Conservation (phyloP, 2,329 filamentous ascomycete species). For the Aspergillus sp. region DNA sequence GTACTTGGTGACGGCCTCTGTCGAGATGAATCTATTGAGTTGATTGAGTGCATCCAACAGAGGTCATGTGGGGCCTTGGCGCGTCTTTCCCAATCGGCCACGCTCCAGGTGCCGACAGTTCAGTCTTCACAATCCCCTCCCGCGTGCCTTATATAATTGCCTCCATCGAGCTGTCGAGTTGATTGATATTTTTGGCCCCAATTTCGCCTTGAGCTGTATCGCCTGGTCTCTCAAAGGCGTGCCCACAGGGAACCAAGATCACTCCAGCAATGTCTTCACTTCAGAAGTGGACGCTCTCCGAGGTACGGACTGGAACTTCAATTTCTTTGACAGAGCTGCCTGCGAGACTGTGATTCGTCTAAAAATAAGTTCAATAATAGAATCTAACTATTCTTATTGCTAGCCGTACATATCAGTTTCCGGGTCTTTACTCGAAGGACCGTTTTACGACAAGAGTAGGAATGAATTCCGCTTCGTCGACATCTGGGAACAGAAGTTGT, state of each 20-base stretch:
- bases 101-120: not conserved
- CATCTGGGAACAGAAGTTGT: slow-evolving; percentile 73
- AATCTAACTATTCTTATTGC: slow-evolving; percentile 13
- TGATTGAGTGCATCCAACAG: not conserved
- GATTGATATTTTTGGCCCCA: not conserved
- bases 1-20: no score
- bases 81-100: slow-evolving; percentile 4
- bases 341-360: not conserved
- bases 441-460: slow-evolving; percentile 37
- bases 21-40: not conserved
- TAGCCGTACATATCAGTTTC: slow-evolving; percentile 41
- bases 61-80: slow-evolving; percentile 5
- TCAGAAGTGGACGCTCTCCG: slow-evolving; percentile 49
- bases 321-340: not conserved
- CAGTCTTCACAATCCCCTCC: not conserved
- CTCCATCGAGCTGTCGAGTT: not conserved
- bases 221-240: not conserved
- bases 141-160: not conserved
- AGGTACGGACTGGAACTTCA: slow-evolving; percentile 30
- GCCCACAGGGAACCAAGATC: not conserved
- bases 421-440: slow-evolving; percentile 43
- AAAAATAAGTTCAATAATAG: not conserved
- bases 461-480: slow-evolving; percentile 56
- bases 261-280: slow-evolving; percentile 32
- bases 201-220: not conserved